These are phyloP conservation scores for Phaseolus coccineus DNA, from an alignment of 331 rosid genomes.

Conservation along the genomic window DNA sequence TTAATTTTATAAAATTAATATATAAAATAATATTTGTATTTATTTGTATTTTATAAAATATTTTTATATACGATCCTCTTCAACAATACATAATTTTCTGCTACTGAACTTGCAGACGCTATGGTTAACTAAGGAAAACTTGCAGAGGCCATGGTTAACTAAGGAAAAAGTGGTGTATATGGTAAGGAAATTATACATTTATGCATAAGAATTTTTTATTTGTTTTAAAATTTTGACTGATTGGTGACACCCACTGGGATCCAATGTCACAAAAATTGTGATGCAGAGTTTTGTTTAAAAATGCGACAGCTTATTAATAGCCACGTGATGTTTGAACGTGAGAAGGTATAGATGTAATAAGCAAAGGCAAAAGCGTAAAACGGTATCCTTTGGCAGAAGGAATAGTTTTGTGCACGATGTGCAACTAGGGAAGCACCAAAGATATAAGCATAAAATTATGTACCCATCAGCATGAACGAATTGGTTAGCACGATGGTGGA, in stretches of 20 bases:
- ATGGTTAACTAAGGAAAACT: too few species aligned
- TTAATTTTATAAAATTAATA: too few species aligned
- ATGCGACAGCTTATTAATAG: conserved; percentile 31
- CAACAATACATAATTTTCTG: too few species aligned
- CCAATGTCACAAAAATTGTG: conserved; percentile 44
- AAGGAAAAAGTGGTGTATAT: background rate
- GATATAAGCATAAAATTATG: background rate
- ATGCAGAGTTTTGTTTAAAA: conserved; percentile 17
- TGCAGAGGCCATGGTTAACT: background rate
- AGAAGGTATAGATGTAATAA: conserved; percentile 15
- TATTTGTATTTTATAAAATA: too few species aligned
- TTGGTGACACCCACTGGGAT: conserved; percentile 44
- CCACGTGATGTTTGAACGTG: conserved; percentile 55
- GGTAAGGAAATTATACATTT: background rate
- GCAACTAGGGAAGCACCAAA: conserved; percentile 21
- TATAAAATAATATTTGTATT: too few species aligned
- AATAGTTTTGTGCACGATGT: conserved; percentile 8
- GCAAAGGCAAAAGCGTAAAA: conserved; percentile 40
- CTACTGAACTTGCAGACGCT: too few species aligned
- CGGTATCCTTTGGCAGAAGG: conserved; percentile 24
- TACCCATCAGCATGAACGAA: background rate
- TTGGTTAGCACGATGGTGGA: conserved; percentile 6
- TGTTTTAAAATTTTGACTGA: conserved; percentile 1
- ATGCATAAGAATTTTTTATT: background rate
- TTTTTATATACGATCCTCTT: too few species aligned